phyloP scores from a whole-genome alignment of 2,329 filamentous ascomycete species.

The Pseudogymnoascus sp. region DNA sequence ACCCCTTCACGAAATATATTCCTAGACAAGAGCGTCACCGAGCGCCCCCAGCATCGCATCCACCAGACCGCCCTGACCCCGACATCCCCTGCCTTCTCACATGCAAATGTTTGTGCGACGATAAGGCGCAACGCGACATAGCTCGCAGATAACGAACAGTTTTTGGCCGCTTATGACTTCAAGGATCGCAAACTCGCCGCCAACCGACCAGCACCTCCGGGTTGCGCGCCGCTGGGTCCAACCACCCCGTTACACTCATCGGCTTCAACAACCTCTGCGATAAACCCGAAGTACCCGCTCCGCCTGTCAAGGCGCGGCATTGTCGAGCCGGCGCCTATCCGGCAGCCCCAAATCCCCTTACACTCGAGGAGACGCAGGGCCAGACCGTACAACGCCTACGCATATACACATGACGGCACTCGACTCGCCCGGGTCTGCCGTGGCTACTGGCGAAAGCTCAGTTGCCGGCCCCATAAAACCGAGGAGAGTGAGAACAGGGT shows the following conservation, averaged over 20 bases:
- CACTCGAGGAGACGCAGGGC: not conserved
- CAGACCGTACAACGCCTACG: not conserved
- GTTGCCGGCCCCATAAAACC: conserved; percentile 46
- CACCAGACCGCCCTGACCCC: not conserved
- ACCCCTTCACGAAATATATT: not conserved
- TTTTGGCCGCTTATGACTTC: conserved; percentile 6
- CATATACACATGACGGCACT: conserved; percentile 23
- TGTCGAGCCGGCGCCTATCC: not conserved
- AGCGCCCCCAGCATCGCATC: not conserved
- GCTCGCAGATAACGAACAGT: not conserved
- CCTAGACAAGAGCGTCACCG: not conserved
- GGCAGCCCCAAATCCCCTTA: not conserved
- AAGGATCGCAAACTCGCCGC: not conserved
- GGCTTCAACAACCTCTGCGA: not conserved
- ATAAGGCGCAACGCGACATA: conserved; percentile 9
- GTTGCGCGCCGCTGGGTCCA: not conserved
- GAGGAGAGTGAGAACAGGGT: conserved; percentile 84
- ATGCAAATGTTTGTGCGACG: conserved; percentile 5
- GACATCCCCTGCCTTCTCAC: conserved; percentile 6
- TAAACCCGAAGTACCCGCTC: not conserved
- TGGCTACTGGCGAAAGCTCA: conserved; percentile 14
- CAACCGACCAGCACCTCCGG: not conserved
- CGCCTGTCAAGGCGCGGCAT: not conserved
- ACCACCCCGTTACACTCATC: not conserved
- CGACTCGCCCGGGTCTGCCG: conserved; percentile 14